Base-by-base conservation (phyloP, 352 stramenopile genomes). In the Phytophthora ramorum region DNA sequence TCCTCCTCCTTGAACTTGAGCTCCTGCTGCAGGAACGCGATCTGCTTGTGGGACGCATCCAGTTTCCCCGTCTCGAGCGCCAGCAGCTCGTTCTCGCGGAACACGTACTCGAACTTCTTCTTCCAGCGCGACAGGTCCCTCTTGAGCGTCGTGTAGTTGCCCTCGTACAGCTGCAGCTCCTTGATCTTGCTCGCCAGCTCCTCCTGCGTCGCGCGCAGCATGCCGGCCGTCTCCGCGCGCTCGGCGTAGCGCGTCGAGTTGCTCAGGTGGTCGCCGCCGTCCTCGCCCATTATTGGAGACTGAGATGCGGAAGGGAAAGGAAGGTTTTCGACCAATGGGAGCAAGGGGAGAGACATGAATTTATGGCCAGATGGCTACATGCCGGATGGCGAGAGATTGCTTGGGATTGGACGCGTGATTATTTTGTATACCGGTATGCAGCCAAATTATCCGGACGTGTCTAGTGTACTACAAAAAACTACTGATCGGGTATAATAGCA, bases 41-140 rank as follows among this genome's bases (percentile, higher is more conserved):
- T 90, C 56, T 93, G 87, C 61, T 93, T 93, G 68, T 93, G 85
- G 0, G 81, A 86, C 14, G 83, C 76, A 51, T 95, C 85, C n/a
- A 95, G 73, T 64, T 95, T 95, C 26, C 79, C 79, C n/a, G 83
- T 92, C 58, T 95, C 87, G 24, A 93, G 75, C 53, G 83, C 90
- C 37, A 95, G 58, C 60, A 95, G 73, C 69, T 95, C 87, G 68
- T 95, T 95, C 66, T 95, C 87, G 43, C 84, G 73, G 58, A 95
- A 93, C 16, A 95, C 85, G 57, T 90, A 93, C 68, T 95, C 85
- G 58, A 93, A 95, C 52, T 93, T 95, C 43, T 93, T 93, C 66
- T 93, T 95, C 87, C 87, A 95, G 59, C 83, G 81, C 51, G 73
- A 43, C 5, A 92, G 63, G 49, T 95, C 87, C 65, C 90, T 90